Conservation (phyloP, 2,329 filamentous ascomycete species). For the Colletotrichum magnum region DNA sequence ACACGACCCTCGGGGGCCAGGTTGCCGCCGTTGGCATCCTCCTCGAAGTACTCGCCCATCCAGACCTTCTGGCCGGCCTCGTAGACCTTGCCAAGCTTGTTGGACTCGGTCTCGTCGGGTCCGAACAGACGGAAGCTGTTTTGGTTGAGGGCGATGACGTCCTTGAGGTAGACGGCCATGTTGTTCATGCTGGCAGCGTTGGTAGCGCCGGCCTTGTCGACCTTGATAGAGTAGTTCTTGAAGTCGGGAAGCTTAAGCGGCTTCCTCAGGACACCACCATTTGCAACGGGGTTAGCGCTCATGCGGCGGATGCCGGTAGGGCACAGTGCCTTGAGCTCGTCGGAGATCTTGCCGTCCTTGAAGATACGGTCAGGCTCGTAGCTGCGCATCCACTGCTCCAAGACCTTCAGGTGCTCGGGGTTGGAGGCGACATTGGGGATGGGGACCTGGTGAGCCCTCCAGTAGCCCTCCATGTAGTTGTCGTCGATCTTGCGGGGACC, state of each 20-base stretch:
- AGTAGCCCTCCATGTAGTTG: slow-evolving; percentile 82
- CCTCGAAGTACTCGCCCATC: slow-evolving; percentile 84
- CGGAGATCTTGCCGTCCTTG: slow-evolving; percentile 72
- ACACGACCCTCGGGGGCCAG: slow-evolving; percentile 77
- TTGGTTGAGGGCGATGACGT: slow-evolving; percentile 75
- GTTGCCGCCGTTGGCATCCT: slow-evolving; percentile 82
- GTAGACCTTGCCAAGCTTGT: slow-evolving; percentile 82
- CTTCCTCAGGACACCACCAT: slow-evolving; percentile 77
- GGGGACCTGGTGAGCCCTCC: slow-evolving; percentile 84
- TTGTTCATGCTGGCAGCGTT: slow-evolving; percentile 77
- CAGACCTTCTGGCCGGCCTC: slow-evolving; percentile 84
- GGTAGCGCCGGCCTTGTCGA: slow-evolving; percentile 72
- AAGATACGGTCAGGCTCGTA: slow-evolving; percentile 83
- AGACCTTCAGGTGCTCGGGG: slow-evolving; percentile 73
- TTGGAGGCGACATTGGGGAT: slow-evolving; percentile 79
- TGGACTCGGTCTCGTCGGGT: slow-evolving; percentile 86
- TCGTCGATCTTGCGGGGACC: slow-evolving; percentile 79
- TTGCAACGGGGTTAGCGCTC: slow-evolving; percentile 83
- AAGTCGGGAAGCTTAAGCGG: slow-evolving; percentile 80
- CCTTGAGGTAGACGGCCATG: slow-evolving; percentile 76
- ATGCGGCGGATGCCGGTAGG: slow-evolving; percentile 78
- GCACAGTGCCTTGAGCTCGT: slow-evolving; percentile 74
- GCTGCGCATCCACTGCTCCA: slow-evolving; percentile 83
- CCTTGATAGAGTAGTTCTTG: slow-evolving; percentile 73
- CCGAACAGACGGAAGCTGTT: slow-evolving; percentile 82